Evolutionary conservation across 1,139 yeast genomes (phyloP).

Genomic region (Sugiyamaella neomexicana): DNA sequence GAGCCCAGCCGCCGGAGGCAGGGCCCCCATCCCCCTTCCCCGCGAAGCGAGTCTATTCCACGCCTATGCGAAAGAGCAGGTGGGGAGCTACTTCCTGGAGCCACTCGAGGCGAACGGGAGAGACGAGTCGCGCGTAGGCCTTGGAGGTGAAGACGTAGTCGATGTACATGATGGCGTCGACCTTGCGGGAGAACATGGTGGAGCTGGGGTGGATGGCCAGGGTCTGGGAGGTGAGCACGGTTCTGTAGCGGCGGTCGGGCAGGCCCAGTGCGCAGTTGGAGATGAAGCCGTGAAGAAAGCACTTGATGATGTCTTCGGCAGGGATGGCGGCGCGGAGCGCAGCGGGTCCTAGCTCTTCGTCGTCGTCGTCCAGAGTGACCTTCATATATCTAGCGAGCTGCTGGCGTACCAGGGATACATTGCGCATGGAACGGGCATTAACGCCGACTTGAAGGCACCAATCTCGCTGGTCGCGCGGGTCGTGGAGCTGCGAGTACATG

Average conservation of each 20-base stretch:
- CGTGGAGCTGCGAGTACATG: constrained; percentile 48
- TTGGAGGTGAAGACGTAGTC: constrained; percentile 92
- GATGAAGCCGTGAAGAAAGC: constrained; percentile 75
- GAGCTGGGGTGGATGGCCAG: constrained; percentile 93
- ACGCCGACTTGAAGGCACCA: constrained; percentile 86
- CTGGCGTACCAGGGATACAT: constrained; percentile 69
- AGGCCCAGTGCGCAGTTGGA: constrained; percentile 89
- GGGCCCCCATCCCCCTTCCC: not conserved
- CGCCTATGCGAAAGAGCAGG: constrained; percentile 45
- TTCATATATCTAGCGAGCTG: constrained; percentile 76
- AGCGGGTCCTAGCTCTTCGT: constrained; percentile 20
- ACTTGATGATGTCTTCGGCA: constrained; percentile 63
- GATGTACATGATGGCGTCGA: constrained; percentile 89
- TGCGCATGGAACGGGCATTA: constrained; percentile 76
- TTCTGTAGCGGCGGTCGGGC: constrained; percentile 91
- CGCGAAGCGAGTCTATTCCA: not conserved
- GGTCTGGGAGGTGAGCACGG: constrained; percentile 60
- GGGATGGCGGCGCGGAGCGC: constrained; percentile 21
- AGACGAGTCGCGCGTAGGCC: constrained; percentile 88
- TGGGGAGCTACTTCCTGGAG: constrained; percentile 69
- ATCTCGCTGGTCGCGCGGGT: constrained; percentile 54
- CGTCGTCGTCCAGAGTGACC: constrained; percentile 22
- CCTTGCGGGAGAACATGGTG: constrained; percentile 73
- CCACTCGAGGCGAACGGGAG: constrained; percentile 85
- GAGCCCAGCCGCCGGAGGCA: not conserved